Base-by-base conservation (phyloP, 164 flowering plant species). In the Nelumbo lutea region DNA sequence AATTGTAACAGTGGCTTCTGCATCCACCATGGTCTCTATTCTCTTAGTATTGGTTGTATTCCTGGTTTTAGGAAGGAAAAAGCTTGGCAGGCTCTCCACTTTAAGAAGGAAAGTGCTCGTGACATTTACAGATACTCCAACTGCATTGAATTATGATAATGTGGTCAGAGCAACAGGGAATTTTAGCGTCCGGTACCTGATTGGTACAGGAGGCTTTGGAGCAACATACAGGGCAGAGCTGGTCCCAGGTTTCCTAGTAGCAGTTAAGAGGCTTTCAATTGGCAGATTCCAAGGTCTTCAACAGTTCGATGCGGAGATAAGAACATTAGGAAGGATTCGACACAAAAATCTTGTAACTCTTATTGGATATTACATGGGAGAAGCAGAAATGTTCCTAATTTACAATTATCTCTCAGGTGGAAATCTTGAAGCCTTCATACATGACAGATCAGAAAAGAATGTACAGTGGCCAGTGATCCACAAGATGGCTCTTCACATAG, bases 201-300 rank as follows among this genome's bases (percentile, higher is more conserved):
- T 90, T 48, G 95, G 96, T 14, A 83, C 84, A 6, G 96, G 96
- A 46, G 96, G 96, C 2, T 90, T 90, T 70, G 96, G 96, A 39
- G 84, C 92, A 46, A 90, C 96, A 15, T 90, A 87, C 83, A 85
- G 81, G 79, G 92, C 92, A 56, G 90, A 87, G 72, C 64, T 90
- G 64, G 65, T 61, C 65, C 87, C 90, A 38, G 96, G 88, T 68
- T 81, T 72, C 65, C 73, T 83, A 15, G 86, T 90, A 38, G 96
- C 92, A 44, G 90, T 90, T 61, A 90, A 90, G 80, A 86, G 87
- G 80, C 85, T 90, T 45, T 85, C 86, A 0, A 77, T 90, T 1
- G 90, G 96, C 60, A 79, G 88, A 70, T 84, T 90, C 76, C 91
- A 87, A 72, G 91, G 91, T 3, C 55, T 82, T 73, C 80, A 89